Base-by-base conservation (phyloP, 1,284 basidiomycete genomes). In the Peniophora sp. region DNA sequence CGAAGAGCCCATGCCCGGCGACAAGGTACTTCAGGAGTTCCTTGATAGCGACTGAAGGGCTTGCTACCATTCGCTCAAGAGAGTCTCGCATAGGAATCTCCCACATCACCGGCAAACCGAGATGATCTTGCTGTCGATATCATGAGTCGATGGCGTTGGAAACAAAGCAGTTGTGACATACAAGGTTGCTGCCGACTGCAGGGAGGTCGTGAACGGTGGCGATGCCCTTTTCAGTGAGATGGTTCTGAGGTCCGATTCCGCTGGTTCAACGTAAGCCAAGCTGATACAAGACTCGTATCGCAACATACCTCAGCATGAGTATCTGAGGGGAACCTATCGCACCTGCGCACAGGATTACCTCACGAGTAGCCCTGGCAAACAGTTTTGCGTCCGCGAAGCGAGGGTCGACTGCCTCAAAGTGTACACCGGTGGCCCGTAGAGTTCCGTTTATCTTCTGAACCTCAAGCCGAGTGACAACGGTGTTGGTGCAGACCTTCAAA, bases 121-220 rank as follows among this genome's bases (percentile, higher is more conserved):
- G 51, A 50, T 68, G 66, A 49, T 68, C 66, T 62, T 65, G 61
- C 66, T 69, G 23, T 14, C 32, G 17, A 9, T 8, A 53, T 25
- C 48, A 41, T 41, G 20, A 41, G 39, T 9, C 8, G 20, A 17
- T 9, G 39, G 6, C 5, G 27, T 32, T 32, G 48, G 38, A 17
- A 34, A 17, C 19, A 19, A n/a, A n/a, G n/a, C n/a, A n/a, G n/a
- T n/a, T 12, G 17, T 16, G 14, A 49, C 52, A 16, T 48, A 61
- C 62, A 27, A 69, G 52, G 48, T 62, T 56, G 19, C 48, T 50
- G 2, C 70, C 70, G n/a, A 72, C 70, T 24, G 60, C 64, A 9
- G 67, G 64, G 3, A 67, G 57, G 50, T 70, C 57, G 17, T 67
- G 60, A 10, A 65, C 17, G 3, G 65, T 50, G 1, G 54, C 45